phyloP scores from a whole-genome alignment of 2,329 filamentous ascomycete genomes.

The Gliomastix tumulicola region DNA sequence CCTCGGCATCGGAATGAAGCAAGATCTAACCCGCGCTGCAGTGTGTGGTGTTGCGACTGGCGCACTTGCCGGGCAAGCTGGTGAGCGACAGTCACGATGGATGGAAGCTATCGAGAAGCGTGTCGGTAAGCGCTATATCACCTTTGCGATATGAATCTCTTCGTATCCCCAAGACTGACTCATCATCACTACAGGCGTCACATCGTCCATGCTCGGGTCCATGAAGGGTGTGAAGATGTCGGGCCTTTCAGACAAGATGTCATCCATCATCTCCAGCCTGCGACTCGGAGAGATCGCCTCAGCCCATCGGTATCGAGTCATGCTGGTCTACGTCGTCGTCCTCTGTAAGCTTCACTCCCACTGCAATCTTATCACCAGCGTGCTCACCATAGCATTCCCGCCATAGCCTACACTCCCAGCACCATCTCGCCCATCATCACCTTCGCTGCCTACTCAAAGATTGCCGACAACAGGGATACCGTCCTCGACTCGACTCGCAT shows the following conservation, averaged over 20 bases:
- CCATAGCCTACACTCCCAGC: constrained; percentile 15
- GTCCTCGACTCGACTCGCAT: constrained; percentile 19
- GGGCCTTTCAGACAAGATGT: constrained; percentile 17
- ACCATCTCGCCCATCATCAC: constrained; percentile 18
- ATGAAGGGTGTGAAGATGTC: constrained; percentile 31
- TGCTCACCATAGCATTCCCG: too few relatives aligned
- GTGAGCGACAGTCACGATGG: constrained; percentile 29
- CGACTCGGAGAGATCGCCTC: constrained; percentile 15
- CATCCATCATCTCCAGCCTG: constrained; percentile 12
- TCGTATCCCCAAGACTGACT: too few relatives aligned
- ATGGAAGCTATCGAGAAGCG: constrained; percentile 40
- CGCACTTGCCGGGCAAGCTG: constrained; percentile 4
- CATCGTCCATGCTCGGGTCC: constrained; percentile 42
- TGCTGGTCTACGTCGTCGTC: constrained; percentile 17
- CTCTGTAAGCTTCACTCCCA: too few relatives aligned
- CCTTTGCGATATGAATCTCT: too few relatives aligned
- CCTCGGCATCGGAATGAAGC: too few relatives aligned
- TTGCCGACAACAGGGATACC: constrained; percentile 13
- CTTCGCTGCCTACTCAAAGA: constrained; percentile 20
- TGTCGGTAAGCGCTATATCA: too few relatives aligned
- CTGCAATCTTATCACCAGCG: too few relatives aligned
- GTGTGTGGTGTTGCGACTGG: constrained; percentile 7
- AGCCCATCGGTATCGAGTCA: constrained; percentile 14
- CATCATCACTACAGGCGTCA: too few relatives aligned
- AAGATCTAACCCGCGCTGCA: constrained; percentile 27